Conservation (phyloP, 2,329 filamentous ascomycete species). For the Hypoxylon sp. region DNA sequence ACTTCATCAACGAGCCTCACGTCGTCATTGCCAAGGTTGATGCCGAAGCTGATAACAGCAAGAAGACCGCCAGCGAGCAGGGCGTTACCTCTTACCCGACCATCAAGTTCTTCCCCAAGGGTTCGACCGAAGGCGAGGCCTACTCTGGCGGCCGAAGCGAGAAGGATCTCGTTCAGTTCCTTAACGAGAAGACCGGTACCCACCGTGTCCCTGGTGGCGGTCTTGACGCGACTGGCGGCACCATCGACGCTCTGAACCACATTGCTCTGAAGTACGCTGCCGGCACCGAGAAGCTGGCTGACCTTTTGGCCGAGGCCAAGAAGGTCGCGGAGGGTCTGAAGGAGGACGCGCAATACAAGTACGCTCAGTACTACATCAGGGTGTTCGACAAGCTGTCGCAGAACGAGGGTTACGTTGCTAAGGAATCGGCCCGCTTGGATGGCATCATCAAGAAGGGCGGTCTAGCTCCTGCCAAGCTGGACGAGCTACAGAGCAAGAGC, state of each 20-base stretch:
- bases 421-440: constrained; percentile 86
- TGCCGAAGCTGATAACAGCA: constrained; percentile 87
- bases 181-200: constrained; percentile 92
- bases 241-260: constrained; percentile 82
- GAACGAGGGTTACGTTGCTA: constrained; percentile 83
- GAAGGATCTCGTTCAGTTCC: constrained; percentile 80
- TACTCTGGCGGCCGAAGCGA: constrained; percentile 86
- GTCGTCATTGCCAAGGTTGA: constrained; percentile 96
- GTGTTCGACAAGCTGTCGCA: constrained; percentile 87
- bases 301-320: constrained; percentile 79
- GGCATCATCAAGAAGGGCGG: constrained; percentile 89
- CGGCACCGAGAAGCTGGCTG: constrained; percentile 72
- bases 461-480: constrained; percentile 86
- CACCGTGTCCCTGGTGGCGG: constrained; percentile 86
- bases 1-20: constrained; percentile 82
- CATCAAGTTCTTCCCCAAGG: constrained; percentile 96
- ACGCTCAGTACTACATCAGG: constrained; percentile 93
- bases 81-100: constrained; percentile 92
- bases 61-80: constrained; percentile 81
- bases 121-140: constrained; percentile 77
- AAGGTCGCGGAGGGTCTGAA: constrained; percentile 77
- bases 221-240: constrained; percentile 84
- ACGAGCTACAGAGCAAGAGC: constrained; percentile 87
- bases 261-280: constrained; percentile 80
- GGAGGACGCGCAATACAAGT: constrained; percentile 77